Conservation (phyloP, 2,329 filamentous ascomycete species). For the Monosporascus sp. region DNA sequence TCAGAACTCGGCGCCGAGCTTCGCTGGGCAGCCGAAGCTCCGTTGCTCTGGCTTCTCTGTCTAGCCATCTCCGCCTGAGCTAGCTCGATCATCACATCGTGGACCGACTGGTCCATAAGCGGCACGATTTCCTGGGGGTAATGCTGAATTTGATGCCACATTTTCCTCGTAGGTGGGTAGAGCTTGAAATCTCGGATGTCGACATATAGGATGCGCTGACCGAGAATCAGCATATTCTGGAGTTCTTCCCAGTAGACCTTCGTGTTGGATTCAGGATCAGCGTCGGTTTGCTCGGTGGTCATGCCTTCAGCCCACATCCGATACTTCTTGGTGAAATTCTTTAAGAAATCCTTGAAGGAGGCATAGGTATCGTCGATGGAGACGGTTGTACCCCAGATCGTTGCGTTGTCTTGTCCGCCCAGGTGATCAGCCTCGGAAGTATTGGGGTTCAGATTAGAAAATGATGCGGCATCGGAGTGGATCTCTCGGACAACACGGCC, state of each 20-base stretch:
- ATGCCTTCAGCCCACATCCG: slow-evolving; percentile 87
- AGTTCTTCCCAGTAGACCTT: slow-evolving; percentile 82
- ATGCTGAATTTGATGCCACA: slow-evolving; percentile 91
- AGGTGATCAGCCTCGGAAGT: slow-evolving; percentile 89
- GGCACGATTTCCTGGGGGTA: slow-evolving; percentile 97
- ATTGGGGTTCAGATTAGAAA: slow-evolving; percentile 64
- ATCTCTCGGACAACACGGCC: slow-evolving; percentile 55
- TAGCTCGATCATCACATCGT: slow-evolving; percentile 88
- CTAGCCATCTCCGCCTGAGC: slow-evolving; percentile 74
- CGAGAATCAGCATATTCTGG: slow-evolving; percentile 86
- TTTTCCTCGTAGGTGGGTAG: slow-evolving; percentile 86
- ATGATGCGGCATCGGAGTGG: slow-evolving; percentile 56
- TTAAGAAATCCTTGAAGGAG: slow-evolving; percentile 85
- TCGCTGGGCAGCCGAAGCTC: slow-evolving; percentile 45
- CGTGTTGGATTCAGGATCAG: slow-evolving; percentile 65
- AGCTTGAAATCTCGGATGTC: slow-evolving; percentile 86
- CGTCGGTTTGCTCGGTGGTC: slow-evolving; percentile 67
- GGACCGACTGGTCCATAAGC: slow-evolving; percentile 90
- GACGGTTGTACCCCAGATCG: slow-evolving; percentile 97
- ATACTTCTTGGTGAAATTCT: slow-evolving; percentile 90
- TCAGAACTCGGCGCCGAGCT: slow-evolving; percentile 64
- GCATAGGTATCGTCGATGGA: slow-evolving; percentile 86
- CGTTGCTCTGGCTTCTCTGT: slow-evolving; percentile 43
- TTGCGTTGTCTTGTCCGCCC: slow-evolving; percentile 73
- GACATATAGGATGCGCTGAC: slow-evolving; percentile 78